These are phyloP conservation scores for Amaranthus hypochondriacus DNA, from an alignment of 148 eudicot species.

Conservation along the genomic window DNA sequence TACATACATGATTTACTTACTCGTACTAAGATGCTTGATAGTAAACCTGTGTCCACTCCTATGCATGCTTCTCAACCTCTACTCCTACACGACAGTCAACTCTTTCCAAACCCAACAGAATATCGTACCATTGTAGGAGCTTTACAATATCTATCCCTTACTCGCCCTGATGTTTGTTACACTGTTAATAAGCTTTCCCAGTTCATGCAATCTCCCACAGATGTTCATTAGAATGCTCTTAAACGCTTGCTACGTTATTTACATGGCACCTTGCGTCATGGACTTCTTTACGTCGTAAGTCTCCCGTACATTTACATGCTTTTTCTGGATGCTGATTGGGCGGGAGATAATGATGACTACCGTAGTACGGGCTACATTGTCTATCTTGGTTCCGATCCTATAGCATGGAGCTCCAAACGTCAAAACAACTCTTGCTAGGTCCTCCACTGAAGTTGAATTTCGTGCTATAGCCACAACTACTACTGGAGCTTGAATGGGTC, in stretches of 20 bases:
- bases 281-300: background rate
- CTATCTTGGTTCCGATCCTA: background rate
- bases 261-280: too few species aligned
- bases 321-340: background rate
- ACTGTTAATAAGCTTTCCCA: too few species aligned
- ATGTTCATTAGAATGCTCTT: too few species aligned
- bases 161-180: background rate
- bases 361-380: background rate
- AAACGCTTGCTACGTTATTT: too few species aligned
- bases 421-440: background rate
- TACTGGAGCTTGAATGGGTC: background rate
- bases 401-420: background rate
- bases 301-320: background rate
- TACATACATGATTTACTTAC: too few species aligned
- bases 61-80: too few species aligned
- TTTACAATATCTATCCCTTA: too few species aligned
- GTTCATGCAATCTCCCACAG: too few species aligned
- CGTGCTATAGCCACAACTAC: background rate
- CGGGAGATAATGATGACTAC: background rate
- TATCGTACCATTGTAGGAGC: too few species aligned
- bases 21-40: too few species aligned
- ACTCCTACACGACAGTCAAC: too few species aligned
- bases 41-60: too few species aligned
- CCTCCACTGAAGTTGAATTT: background rate
- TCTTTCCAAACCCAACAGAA: background rate